Evolutionary conservation across 345 rosid genomes (phyloP), one percentile per base, ranked within the genome.

Genomic region (Acer negundo): DNA sequence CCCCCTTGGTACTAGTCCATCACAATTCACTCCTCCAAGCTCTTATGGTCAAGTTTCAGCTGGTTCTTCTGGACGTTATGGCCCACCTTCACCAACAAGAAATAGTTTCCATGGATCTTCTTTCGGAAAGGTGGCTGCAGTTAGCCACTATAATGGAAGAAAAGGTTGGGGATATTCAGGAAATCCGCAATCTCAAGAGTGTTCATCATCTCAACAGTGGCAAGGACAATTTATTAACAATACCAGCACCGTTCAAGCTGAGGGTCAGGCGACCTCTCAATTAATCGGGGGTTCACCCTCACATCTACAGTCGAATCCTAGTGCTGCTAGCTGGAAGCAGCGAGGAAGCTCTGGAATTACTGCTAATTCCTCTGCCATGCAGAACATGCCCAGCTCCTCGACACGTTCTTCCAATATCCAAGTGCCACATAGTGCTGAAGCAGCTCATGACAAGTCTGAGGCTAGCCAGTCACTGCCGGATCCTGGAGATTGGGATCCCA

Each of bases 401-500:
- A 75, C 76, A 67, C 85, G 79, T 77, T 84, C 82, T 74, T 70
- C 85, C 49, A 80, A 49, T 77, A 76, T 86, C 81, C 83, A 85
- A 62, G 59, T 79, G 69, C 78, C 85, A 62, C 86, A 86, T 82
- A 72, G 78, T 75, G 74, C 78, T 23, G 94, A 86, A 80, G 81
- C 75, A 10, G 67, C 84, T 83, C 82, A 73, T 74, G 95, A 91
- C 67, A 86, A 83, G 77, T 79, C 80, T 19, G 97, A 91, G 67
- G 70, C 85, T 47, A 78, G 88, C 82, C 73, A 73, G 75, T 90
- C 95, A 28, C 76, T 91, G 75, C 98, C 97, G 75, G 91, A 90
- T 86, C 98, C 99, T 19, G 97, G 97, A 78, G 98, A 97, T 69
- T 97, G 99, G 99, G 99, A 97, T 88, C 99, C 99, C 44, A 90